Conservation (phyloP, 345 rosid genomes). For the Populus alba region DNA sequence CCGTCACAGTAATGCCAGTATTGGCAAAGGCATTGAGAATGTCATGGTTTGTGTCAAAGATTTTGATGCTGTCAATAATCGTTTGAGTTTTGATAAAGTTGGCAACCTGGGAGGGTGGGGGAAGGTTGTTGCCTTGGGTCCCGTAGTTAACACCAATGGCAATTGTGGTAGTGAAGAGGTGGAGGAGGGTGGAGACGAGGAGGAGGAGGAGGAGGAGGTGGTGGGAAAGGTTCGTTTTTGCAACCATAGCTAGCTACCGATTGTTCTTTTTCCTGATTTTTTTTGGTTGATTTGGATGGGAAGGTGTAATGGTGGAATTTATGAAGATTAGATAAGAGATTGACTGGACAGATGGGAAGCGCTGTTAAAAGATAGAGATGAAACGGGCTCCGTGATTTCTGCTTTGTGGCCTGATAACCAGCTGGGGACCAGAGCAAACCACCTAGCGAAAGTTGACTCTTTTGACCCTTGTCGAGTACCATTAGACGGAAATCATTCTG, state of each 20-base stretch:
- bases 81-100: slow-evolving; percentile 24
- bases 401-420: too few relatives aligned
- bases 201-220: slow-evolving; percentile 11
- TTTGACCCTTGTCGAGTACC: too few relatives aligned
- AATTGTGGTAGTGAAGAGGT: slow-evolving; percentile 11
- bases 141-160: slow-evolving; percentile 33
- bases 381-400: too few relatives aligned
- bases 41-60: slow-evolving; percentile 28
- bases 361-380: too few relatives aligned
- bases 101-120: slow-evolving; percentile 29
- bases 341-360: too few relatives aligned
- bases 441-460: too few relatives aligned
- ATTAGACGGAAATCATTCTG: too few relatives aligned
- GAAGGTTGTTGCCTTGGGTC: slow-evolving; percentile 24
- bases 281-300: background rate
- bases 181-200: slow-evolving; percentile 1
- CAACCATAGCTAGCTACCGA: background rate
- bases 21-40: slow-evolving; percentile 25
- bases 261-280: background rate
- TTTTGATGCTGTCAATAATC: slow-evolving; percentile 23
- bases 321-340: too few relatives aligned
- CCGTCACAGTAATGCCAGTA: slow-evolving; percentile 17
- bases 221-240: background rate
- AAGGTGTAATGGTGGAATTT: background rate
- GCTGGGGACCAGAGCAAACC: too few relatives aligned